Percentiles rank a stretch among this genome's conserved stretches.
Evolutionary conservation across 345 rosid genomes (phyloP).

Genomic region (Eucalyptus polyanthemos): DNA sequence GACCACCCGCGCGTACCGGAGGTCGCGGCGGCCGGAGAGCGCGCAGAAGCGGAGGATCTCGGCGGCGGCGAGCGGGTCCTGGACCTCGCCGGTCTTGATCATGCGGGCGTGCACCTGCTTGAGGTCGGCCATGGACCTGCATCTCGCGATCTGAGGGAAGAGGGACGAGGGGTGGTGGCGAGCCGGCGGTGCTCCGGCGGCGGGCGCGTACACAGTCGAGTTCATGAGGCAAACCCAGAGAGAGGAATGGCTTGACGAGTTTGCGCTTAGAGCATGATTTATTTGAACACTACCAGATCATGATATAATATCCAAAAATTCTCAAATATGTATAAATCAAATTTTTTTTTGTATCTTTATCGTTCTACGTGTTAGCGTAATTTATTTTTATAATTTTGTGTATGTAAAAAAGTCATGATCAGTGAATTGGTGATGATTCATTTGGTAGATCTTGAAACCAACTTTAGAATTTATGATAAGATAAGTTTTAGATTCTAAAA

Average conservation of each 20-base stretch:
- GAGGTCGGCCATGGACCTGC: slow-evolving; percentile 32
- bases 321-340: no score
- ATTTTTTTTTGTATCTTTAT: no score
- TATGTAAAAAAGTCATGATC: no score
- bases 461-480: no score
- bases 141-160: slow-evolving; percentile 41
- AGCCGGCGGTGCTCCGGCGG: not conserved
- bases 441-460: fast-evolving
- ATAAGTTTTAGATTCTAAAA: no score
- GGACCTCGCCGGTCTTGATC: slow-evolving; percentile 49
- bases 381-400: no score
- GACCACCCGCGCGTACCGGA: slow-evolving; percentile 29
- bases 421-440: no score
- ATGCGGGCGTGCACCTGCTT: slow-evolving; percentile 53
- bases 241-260: not conserved
- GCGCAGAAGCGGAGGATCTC: slow-evolving; percentile 42
- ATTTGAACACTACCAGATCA: no score
- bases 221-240: not conserved
- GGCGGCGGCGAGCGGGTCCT: slow-evolving; percentile 59
- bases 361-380: fast-evolving
- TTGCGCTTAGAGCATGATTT: no score
- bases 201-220: not conserved
- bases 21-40: slow-evolving; percentile 28
- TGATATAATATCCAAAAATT: no score
- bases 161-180: slow-evolving; percentile 32